A percentile compares a stretch with the other conserved stretches of the same genome.
phyloP scores from a whole-genome alignment of 2,329 filamentous ascomycete genomes.

The Talaromyces amestolkiae region DNA sequence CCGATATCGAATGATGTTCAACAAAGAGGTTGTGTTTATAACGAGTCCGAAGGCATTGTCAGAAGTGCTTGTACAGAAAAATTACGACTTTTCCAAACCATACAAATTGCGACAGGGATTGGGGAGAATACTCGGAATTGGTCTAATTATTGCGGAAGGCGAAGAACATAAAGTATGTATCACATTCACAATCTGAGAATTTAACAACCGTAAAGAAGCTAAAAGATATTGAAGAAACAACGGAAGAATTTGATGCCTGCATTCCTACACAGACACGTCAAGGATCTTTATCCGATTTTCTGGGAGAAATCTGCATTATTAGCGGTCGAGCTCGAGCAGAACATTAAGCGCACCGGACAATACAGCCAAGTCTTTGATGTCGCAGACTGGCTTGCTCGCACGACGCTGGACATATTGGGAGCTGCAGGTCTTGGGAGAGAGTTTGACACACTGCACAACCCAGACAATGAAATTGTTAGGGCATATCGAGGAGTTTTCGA shows the following conservation, averaged over 20 bases:
- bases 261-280: conserved; percentile 73
- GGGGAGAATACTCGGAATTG: conserved; percentile 28
- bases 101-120: conserved; percentile 8
- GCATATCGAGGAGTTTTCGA: conserved; percentile 12
- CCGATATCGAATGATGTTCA: conserved; percentile 11
- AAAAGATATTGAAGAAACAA: conserved; percentile 39
- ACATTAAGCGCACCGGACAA: conserved; percentile 3
- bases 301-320: conserved; percentile 69
- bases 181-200: neutral
- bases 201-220: neutral
- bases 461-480: conserved; percentile 54
- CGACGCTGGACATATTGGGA: conserved; percentile 48
- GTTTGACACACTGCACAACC: conserved; percentile 60
- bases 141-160: conserved; percentile 68
- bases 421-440: conserved; percentile 64
- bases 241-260: conserved; percentile 71
- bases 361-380: conserved; percentile 29
- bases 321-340: conserved; percentile 33
- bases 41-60: conserved; percentile 14
- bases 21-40: conserved; percentile 10
- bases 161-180: conserved; percentile 68
- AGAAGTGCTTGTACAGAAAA: conserved; percentile 9
- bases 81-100: conserved; percentile 16
- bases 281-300: conserved; percentile 73
- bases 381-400: conserved; percentile 61